Percentiles rank a stretch among this genome's conserved stretches.
Evolutionary conservation across 139 green algal genomes (phyloP).

Genomic region (Chlorella sp.): DNA sequence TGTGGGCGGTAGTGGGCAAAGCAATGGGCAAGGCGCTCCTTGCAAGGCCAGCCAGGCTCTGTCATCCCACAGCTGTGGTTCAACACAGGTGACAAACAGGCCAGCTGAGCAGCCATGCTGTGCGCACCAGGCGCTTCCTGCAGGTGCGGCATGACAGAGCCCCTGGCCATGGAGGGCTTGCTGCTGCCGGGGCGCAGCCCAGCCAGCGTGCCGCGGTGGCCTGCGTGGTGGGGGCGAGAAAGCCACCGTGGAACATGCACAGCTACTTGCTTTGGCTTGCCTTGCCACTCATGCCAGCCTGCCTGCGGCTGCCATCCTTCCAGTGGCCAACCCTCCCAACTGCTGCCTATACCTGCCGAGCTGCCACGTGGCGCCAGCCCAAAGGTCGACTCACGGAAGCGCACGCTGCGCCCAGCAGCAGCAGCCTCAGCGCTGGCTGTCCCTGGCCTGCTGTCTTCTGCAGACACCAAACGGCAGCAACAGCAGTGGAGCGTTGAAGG

Average conservation of each 20-base stretch:
- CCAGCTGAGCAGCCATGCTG: no score
- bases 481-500: no score
- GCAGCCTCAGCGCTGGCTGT: background rate
- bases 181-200: background rate
- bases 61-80: background rate
- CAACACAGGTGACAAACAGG: no score
- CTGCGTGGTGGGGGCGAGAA: background rate
- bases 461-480: no score
- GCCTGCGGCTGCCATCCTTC: background rate
- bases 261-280: no score
- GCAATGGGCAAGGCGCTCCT: no score
- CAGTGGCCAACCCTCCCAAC: no score
- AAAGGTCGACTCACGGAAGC: background rate
- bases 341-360: background rate
- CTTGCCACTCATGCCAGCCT: background rate
- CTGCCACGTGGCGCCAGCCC: background rate
- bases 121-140: background rate
- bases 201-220: background rate
- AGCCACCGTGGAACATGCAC: background rate
- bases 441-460: background rate
- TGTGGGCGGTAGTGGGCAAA: no score
- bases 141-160: slow-evolving; percentile 8
- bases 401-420: background rate
- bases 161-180: background rate
- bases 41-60: no score